These are phyloP conservation scores for Fragaria vesca DNA, from an alignment of 306 rosid genomes.

Conservation along the genomic window DNA sequence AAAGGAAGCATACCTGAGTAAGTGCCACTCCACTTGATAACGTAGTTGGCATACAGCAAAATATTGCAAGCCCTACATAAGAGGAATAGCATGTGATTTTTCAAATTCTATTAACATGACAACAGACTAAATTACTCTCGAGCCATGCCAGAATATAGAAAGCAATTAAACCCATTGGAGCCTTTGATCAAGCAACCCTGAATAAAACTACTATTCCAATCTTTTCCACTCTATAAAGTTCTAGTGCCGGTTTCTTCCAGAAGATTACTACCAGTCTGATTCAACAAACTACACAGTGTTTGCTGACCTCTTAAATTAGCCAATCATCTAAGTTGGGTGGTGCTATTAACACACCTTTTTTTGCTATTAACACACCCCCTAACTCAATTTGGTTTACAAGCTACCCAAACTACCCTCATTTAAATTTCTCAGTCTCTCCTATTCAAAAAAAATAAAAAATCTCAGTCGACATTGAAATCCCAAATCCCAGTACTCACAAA, in stretches of 20 bases:
- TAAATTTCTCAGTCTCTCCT: too few relatives aligned
- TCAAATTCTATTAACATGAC: background rate
- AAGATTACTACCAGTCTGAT: too few relatives aligned
- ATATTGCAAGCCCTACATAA: constrained; percentile 77
- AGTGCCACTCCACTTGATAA: constrained; percentile 97
- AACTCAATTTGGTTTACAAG: too few relatives aligned
- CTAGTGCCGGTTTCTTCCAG: too few relatives aligned
- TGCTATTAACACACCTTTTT: too few relatives aligned
- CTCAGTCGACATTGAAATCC: too few relatives aligned
- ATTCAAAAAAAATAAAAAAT: too few relatives aligned
- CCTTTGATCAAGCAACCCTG: background rate
- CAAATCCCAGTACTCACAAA: background rate
- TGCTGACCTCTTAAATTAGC: too few relatives aligned
- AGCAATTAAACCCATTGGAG: background rate
- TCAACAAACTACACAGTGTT: too few relatives aligned
- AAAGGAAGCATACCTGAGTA: constrained; percentile 56
- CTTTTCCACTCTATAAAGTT: background rate
- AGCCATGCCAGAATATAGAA: background rate
- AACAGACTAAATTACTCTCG: background rate
- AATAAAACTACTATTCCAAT: background rate
- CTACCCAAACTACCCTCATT: too few relatives aligned
- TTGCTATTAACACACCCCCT: too few relatives aligned
- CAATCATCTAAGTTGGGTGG: too few relatives aligned
- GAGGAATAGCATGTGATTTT: constrained; percentile 7
- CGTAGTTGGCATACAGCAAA: constrained; percentile 96